phyloP scores from a whole-genome alignment of 2,329 filamentous ascomycete genomes.

The Coniochaeta sp. region DNA sequence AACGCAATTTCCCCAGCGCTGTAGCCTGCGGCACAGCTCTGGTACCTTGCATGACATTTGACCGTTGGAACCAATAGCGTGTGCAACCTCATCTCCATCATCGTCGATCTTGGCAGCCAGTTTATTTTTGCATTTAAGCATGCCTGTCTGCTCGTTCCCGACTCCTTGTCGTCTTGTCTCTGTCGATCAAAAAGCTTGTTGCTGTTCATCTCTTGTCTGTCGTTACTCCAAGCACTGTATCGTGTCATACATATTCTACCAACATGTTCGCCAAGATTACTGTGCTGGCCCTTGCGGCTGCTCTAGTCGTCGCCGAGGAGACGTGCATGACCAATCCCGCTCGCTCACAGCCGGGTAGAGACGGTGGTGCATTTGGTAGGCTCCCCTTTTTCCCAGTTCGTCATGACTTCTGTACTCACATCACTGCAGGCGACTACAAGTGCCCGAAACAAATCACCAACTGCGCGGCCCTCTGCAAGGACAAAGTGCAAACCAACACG shows the following conservation, averaged over 20 bases:
- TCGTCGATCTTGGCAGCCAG: not conserved
- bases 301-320: not conserved
- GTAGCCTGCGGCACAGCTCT: not conserved
- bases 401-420: not conserved
- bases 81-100: not conserved
- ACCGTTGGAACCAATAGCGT: not conserved
- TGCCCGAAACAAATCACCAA: not conserved
- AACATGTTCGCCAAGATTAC: not conserved
- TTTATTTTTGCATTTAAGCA: not conserved
- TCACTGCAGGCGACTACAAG: not conserved
- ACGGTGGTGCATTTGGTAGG: not conserved
- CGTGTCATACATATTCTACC: no score
- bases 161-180: not conserved
- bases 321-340: not conserved
- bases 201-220: no score
- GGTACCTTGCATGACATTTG: not conserved
- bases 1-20: not conserved
- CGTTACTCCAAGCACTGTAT: no score
- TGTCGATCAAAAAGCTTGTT: not conserved
- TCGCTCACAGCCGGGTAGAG: not conserved
- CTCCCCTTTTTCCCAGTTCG: not conserved
- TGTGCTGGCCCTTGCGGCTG: not conserved
- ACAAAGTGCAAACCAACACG: constrained; percentile 2
- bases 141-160: not conserved
- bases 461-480: not conserved